Evolutionary conservation across 2,329 filamentous ascomycete species (phyloP), one percentile per base, ranked within the genome.

Genomic region (Diaporthe sp.): DNA sequence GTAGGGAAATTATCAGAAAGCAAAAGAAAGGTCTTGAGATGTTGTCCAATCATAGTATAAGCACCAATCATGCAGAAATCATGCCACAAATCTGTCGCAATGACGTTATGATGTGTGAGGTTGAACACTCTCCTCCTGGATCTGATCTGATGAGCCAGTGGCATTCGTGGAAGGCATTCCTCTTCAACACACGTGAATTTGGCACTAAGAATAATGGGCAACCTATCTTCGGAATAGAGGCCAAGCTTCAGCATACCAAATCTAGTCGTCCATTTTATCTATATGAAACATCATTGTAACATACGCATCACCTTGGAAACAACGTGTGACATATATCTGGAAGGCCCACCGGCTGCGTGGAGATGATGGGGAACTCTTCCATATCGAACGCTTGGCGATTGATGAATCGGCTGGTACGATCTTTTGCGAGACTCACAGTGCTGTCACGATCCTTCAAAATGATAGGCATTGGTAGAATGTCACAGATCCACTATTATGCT

Each of bases 261-360:
- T n/a, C 19, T 40, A 60, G 57, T 4, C n/a, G 2, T 5, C 57
- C 30, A 35, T 60, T 8, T 38, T 4, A 40, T 40, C 8, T 40
- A 60, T n/a, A 12, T 28, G 57, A 60, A 60, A 60, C 55, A 60
- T 25, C 22, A 17, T 8, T 60, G 57, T 60, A n/a, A 40, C 57
- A 25, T 60, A 58, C 55, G 8, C 9, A 13, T 6, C 10, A 10
- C 38, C 55, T 58, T 38, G 55, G 33, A 38, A 35, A 58, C 33
- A 58, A 38, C 54, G 4, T 38, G 55, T n/a, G 33, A 38, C 55
- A 58, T 58, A 40, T 35, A 40, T 35, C 33, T 10, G 19, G 35
- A n/a, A 28, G 57, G 57, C 10, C 57, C 35, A 60, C 35, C 13
- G 8, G 38, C 22, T 60, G 57, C n/a, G 57, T 60, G 35, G 57